Evolutionary conservation across 768 basidiomycete species (phyloP).

Genomic region (Phallus indusiatus): DNA sequence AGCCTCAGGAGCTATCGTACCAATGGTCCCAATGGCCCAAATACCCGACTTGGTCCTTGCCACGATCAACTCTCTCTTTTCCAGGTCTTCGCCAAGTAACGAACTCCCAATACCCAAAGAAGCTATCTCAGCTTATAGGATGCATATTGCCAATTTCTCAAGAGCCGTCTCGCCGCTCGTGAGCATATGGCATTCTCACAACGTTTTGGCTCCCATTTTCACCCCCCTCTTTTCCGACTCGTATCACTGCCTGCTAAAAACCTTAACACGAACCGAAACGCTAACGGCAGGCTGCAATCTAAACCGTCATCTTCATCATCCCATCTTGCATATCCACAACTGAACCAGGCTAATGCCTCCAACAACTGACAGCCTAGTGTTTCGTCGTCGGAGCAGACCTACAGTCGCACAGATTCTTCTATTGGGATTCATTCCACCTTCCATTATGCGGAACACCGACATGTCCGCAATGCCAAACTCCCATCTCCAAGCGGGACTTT

Average conservation of each 20-base stretch:
- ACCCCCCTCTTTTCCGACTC: conserved; percentile 71
- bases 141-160: conserved; percentile 44
- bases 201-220: conserved; percentile 81
- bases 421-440: conserved; percentile 78
- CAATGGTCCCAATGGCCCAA: background rate
- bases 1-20: background rate
- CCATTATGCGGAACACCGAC: conserved; percentile 68
- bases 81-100: background rate
- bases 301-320: background rate
- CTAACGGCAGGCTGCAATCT: conserved; percentile 33
- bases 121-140: conserved; percentile 46
- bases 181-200: conserved; percentile 65
- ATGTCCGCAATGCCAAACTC: conserved; percentile 51
- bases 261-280: conserved; percentile 47
- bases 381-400: background rate
- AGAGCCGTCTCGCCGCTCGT: conserved; percentile 32
- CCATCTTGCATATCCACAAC: background rate
- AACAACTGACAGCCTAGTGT: background rate
- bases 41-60: conserved; percentile 4
- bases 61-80: conserved; percentile 3
- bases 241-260: conserved; percentile 19
- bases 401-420: conserved; percentile 56
- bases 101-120: conserved; percentile 1
- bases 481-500: too few relatives aligned
- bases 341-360: background rate